Conservation (phyloP, 75 land plant genomes). For the Chamaecyparis obtusa region DNA sequence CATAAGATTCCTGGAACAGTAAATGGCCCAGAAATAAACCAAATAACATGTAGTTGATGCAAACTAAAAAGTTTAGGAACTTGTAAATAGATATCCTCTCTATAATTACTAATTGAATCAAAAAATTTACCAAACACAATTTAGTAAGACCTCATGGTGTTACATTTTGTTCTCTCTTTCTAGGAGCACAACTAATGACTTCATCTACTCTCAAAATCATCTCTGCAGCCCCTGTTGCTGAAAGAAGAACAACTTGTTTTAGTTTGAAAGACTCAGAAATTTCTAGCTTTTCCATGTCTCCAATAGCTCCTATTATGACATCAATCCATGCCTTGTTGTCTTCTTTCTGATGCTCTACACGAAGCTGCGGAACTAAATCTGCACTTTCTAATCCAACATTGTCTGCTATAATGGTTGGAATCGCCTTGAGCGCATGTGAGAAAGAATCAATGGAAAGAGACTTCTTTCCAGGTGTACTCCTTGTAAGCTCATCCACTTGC, state of each 20-base stretch:
- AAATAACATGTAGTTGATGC: background rate
- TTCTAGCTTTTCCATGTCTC: constrained; percentile 88
- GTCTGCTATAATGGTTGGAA: constrained; percentile 90
- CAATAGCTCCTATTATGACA: constrained; percentile 88
- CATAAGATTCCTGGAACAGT: background rate
- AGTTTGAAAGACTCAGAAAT: constrained; percentile 95
- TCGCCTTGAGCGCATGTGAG: constrained; percentile 73
- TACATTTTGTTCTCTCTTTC: constrained; percentile 91
- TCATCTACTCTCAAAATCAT: constrained; percentile 98
- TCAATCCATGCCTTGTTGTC: constrained; percentile 74
- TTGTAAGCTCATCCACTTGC: constrained; percentile 90
- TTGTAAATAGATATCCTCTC: background rate
- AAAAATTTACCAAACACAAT: background rate
- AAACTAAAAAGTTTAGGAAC: background rate
- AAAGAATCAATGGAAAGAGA: constrained; percentile 95
- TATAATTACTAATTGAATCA: background rate
- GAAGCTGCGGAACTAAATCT: constrained; percentile 78
- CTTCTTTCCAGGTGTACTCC: constrained; percentile 92
- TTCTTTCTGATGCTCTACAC: constrained; percentile 90
- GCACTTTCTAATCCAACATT: constrained; percentile 98
- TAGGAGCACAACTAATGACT: constrained; percentile 94
- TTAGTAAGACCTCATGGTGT: background rate
- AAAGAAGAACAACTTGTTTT: constrained; percentile 88
- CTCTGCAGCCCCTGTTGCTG: constrained; percentile 98
- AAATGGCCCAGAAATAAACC: background rate